These are phyloP conservation scores for Boletus bicolor DNA, from an alignment of 768 basidiomycete species.

Conservation along the genomic window DNA sequence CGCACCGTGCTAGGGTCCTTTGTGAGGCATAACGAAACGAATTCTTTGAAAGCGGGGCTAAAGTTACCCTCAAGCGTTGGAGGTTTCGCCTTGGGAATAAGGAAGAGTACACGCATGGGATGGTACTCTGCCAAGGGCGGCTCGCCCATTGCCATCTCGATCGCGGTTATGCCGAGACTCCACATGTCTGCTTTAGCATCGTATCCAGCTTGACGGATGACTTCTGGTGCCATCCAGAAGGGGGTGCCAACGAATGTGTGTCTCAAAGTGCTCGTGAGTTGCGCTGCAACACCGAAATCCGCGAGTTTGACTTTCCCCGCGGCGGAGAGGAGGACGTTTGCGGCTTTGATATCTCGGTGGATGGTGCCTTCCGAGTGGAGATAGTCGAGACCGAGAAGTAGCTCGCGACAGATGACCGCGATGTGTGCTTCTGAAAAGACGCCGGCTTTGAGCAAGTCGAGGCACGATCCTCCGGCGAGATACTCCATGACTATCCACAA, in stretches of 20 bases:
- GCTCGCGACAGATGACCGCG: constrained; percentile 90
- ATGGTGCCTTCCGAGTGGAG: constrained; percentile 96
- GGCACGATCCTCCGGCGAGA: constrained; percentile 96
- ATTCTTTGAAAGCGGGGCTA: constrained; percentile 86
- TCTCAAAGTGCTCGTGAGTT: constrained; percentile 88
- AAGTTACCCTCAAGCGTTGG: constrained; percentile 88
- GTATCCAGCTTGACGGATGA: constrained; percentile 95
- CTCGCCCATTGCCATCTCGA: constrained; percentile 97
- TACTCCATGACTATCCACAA: constrained; percentile 99
- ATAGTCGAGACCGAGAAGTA: constrained; percentile 90
- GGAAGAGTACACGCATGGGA: constrained; percentile 96
- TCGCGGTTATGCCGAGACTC: constrained; percentile 97
- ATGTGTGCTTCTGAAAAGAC: constrained; percentile 91
- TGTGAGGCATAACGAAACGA: constrained; percentile 84
- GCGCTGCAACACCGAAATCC: constrained; percentile 98
- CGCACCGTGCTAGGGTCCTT: constrained; percentile 81
- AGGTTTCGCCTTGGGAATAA: constrained; percentile 95
- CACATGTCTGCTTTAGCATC: constrained; percentile 96
- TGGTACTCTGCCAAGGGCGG: constrained; percentile 97
- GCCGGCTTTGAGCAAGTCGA: constrained; percentile 92
- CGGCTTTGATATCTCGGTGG: constrained; percentile 98
- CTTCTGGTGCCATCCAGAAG: constrained; percentile 99
- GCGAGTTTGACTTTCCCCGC: constrained; percentile 95
- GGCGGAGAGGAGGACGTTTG: constrained; percentile 88
- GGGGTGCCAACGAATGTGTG: constrained; percentile 98